phyloP scores from a whole-genome alignment of 257 asterid species.

The Lycium barbarum region DNA sequence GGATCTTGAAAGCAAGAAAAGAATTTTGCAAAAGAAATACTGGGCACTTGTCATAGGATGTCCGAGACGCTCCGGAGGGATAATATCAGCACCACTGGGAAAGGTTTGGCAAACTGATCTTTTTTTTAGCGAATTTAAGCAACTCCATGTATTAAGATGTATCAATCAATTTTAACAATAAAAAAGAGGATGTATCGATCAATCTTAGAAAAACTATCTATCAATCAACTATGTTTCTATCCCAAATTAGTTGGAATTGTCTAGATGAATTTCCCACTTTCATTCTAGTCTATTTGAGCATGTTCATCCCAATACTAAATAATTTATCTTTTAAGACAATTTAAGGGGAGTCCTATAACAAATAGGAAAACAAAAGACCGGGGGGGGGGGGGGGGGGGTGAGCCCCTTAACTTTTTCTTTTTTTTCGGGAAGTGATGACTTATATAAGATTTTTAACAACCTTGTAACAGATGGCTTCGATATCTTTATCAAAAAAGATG shows the following conservation, averaged over 20 bases:
- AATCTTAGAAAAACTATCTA: not conserved
- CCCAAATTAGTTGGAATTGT: not conserved
- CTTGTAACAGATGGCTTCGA: not conserved
- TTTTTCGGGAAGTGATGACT: not conserved
- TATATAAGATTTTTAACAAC: not conserved
- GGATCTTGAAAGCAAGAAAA: conserved; percentile 54
- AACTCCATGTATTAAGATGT: not conserved
- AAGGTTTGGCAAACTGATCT: conserved; percentile 56
- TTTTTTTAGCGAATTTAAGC: not conserved
- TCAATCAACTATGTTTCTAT: not conserved
- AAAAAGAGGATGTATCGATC: not conserved
- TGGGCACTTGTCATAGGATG: conserved; percentile 96
- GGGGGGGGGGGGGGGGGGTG: not conserved
- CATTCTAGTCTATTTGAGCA: conserved; percentile 16
- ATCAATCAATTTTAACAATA: not conserved
- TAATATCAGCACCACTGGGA: conserved; percentile 73
- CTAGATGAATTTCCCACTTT: not conserved
- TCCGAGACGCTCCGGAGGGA: conserved; percentile 75
- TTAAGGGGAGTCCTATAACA: not conserved
- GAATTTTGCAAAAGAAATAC: conserved; percentile 71
- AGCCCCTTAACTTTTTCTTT: not conserved
- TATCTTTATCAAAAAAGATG: not conserved
- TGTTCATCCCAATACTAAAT: not conserved
- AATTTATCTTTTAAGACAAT: not conserved
- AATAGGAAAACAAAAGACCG: not conserved